Conservation (phyloP, 1,284 basidiomycete species). For the Laetiporus sulphureus region DNA sequence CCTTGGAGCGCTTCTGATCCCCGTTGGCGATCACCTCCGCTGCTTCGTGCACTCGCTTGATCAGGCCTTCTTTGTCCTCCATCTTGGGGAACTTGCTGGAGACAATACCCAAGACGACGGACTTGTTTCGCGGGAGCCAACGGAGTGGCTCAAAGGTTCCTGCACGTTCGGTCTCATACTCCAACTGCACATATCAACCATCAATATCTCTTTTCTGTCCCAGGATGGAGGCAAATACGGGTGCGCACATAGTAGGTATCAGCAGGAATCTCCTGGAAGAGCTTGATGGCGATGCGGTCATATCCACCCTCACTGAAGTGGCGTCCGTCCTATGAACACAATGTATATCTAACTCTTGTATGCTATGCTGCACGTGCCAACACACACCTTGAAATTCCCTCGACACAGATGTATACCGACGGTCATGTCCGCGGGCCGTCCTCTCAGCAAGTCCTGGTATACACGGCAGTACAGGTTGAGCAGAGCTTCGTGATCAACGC, state of each 20-base stretch:
- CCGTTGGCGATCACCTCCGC: constrained; percentile 51
- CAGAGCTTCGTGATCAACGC: constrained; percentile 54
- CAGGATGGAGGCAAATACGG: not conserved
- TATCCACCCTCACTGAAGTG: constrained; percentile 75
- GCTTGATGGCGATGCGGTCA: constrained; percentile 62
- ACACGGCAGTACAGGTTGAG: constrained; percentile 64
- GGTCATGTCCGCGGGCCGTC: constrained; percentile 57
- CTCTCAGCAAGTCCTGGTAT: constrained; percentile 61
- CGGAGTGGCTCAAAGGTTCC: constrained; percentile 66
- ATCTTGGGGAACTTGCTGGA: constrained; percentile 66
- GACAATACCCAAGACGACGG: constrained; percentile 68
- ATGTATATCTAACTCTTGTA: not conserved
- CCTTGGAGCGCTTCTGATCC: constrained; percentile 42
- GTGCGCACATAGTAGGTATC: constrained; percentile 62
- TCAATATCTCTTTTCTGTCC: not conserved
- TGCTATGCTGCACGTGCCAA: not conserved
- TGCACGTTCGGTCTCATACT: constrained; percentile 74
- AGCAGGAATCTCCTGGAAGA: constrained; percentile 71
- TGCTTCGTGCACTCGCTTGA: constrained; percentile 56
- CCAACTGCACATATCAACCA: constrained; percentile 41
- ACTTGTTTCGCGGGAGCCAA: constrained; percentile 60
- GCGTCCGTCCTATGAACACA: constrained; percentile 37
- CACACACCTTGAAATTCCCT: constrained; percentile 64
- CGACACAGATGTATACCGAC: constrained; percentile 74
- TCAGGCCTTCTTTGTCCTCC: constrained; percentile 53